A percentile compares a stretch with the other conserved stretches of the same genome.
phyloP scores from a whole-genome alignment of 2,329 filamentous ascomycete genomes.

The Pseudocercospora ulei region DNA sequence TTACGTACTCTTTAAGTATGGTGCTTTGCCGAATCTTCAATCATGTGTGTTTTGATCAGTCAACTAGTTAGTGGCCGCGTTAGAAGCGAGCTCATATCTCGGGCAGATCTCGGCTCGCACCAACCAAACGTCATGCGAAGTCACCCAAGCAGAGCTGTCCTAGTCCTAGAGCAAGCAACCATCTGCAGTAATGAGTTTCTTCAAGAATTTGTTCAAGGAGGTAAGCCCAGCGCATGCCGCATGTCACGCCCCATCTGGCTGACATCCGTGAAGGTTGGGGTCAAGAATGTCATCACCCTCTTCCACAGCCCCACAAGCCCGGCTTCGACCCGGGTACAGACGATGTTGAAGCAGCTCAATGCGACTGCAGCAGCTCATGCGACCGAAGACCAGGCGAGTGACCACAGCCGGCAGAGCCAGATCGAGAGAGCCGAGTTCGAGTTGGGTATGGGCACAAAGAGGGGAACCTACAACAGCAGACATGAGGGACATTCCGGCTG shows the following conservation, averaged over 20 bases:
- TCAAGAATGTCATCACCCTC: constrained; percentile 78
- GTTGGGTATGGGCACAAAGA: constrained; percentile 41
- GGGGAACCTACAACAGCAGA: background rate
- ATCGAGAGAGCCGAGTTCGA: constrained; percentile 63
- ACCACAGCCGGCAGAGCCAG: constrained; percentile 53
- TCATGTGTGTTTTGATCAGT: background rate
- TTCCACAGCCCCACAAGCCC: constrained; percentile 76
- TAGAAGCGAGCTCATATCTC: background rate
- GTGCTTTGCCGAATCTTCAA: background rate
- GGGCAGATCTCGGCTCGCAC: background rate
- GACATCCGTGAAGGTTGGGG: constrained; percentile 33
- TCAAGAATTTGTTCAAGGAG: constrained; percentile 43
- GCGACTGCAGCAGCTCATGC: constrained; percentile 58
- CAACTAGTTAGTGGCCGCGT: background rate
- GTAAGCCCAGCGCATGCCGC: too few species aligned
- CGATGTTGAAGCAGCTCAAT: constrained; percentile 69
- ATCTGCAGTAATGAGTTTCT: constrained; percentile 34
- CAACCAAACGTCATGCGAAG: constrained; percentile 2
- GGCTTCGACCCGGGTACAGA: constrained; percentile 62
- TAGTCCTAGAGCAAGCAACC: background rate
- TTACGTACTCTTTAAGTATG: constrained; percentile 7
- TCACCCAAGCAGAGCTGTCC: background rate
- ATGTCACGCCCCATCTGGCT: too few species aligned
- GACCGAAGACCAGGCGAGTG: constrained; percentile 64
- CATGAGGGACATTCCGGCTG: constrained; percentile 2